Conservation (phyloP, 768 basidiomycete genomes). For the Kwoniella sp. region DNA sequence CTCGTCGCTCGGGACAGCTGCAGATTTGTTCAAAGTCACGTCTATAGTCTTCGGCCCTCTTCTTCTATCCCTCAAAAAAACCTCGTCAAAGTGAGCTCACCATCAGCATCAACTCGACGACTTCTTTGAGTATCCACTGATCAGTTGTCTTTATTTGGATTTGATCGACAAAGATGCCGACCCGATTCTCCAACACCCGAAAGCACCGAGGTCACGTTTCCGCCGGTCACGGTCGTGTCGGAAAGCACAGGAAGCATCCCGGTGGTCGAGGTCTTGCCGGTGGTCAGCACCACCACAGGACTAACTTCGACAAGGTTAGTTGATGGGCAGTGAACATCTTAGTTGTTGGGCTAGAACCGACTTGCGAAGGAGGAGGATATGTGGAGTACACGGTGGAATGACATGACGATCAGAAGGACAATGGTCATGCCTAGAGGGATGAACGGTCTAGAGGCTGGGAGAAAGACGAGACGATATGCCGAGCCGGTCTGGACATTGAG, state of each 20-base stretch:
- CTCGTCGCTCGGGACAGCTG: background rate
- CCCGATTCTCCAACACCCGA: constrained; percentile 93
- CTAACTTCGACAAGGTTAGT: constrained; percentile 83
- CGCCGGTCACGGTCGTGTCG: constrained; percentile 99
- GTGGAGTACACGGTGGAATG: background rate
- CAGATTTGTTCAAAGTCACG: constrained; percentile 23
- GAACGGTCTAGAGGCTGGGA: no score
- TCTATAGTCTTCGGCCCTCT: constrained; percentile 11
- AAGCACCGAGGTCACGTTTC: constrained; percentile 99
- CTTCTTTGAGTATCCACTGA: constrained; percentile 1
- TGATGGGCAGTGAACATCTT: background rate
- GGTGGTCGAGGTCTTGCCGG: constrained; percentile 99
- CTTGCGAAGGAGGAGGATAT: background rate
- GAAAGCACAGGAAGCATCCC: constrained; percentile 99
- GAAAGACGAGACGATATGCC: no score
- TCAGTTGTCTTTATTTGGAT: background rate
- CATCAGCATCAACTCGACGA: background rate
- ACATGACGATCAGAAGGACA: background rate
- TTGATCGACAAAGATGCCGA: constrained; percentile 74
- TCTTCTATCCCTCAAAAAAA: constrained; percentile 33
- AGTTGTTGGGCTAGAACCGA: background rate
- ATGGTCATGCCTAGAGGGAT: background rate
- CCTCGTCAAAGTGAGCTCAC: constrained; percentile 33
- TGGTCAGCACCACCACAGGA: constrained; percentile 99
- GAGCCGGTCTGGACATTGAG: no score